phyloP scores from a whole-genome alignment of 495 filamentous ascomycete genomes.

The Podospora sp. region DNA sequence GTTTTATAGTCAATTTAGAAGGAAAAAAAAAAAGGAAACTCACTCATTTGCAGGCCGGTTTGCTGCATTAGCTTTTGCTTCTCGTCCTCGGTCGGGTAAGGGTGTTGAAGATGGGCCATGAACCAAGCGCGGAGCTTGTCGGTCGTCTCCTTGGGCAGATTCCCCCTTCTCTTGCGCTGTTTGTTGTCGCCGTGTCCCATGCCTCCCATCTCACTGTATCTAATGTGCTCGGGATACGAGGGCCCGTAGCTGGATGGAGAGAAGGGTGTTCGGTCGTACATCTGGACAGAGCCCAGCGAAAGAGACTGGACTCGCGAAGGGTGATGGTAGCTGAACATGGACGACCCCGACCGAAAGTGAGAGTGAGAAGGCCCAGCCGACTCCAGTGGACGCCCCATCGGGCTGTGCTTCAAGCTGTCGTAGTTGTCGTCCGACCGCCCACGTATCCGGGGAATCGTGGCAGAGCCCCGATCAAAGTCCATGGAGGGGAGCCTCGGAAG shows the following conservation, averaged over 20 bases:
- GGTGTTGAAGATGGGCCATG: slow-evolving; percentile 71
- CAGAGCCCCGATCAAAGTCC: slow-evolving; percentile 29
- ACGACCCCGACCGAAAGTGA: slow-evolving; percentile 24
- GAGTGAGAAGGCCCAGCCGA: slow-evolving; percentile 21
- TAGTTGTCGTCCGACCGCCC: slow-evolving; percentile 28
- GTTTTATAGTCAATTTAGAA: too few species aligned
- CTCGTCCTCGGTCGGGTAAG: slow-evolving; percentile 89
- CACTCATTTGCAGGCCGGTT: slow-evolving; percentile 79
- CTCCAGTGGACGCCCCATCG: slow-evolving; percentile 26
- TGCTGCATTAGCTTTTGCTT: slow-evolving; percentile 78
- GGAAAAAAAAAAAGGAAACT: too few species aligned
- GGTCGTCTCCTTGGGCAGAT: slow-evolving; percentile 84
- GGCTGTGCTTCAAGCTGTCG: slow-evolving; percentile 27
- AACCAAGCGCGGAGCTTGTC: slow-evolving; percentile 84
- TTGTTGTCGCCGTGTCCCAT: slow-evolving; percentile 49
- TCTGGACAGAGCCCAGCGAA: slow-evolving; percentile 35
- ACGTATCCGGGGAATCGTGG: slow-evolving; percentile 26
- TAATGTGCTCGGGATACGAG: slow-evolving; percentile 36
- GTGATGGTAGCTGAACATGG: slow-evolving; percentile 35
- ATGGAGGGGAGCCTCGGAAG: slow-evolving; percentile 38
- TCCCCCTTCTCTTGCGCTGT: slow-evolving; percentile 68
- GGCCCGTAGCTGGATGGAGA: slow-evolving; percentile 35
- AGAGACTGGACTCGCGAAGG: slow-evolving; percentile 43
- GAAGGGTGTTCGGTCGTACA: slow-evolving; percentile 40
- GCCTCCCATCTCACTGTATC: slow-evolving; percentile 28